A percentile compares a stretch with the other conserved stretches of the same genome.
phyloP scores from a whole-genome alignment of 1,139 yeast genomes.

The Pichia sp. region DNA sequence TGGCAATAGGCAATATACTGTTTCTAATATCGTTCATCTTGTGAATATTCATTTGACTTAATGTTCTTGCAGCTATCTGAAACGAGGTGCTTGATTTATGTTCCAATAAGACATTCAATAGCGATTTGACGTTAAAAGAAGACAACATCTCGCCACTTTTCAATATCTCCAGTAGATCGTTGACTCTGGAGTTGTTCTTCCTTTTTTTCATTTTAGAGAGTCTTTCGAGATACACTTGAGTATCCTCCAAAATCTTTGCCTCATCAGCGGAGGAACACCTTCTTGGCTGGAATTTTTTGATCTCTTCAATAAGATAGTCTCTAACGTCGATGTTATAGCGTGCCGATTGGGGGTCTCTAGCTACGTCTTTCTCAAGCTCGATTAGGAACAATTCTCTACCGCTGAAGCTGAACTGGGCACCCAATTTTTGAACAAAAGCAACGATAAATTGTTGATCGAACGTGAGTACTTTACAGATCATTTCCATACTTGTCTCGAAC shows the following conservation, averaged over 20 bases:
- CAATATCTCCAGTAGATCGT: constrained; percentile 14
- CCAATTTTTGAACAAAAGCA: constrained; percentile 15
- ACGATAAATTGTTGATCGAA: constrained; percentile 18
- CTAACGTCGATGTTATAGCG: constrained; percentile 13
- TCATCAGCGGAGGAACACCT: constrained; percentile 16
- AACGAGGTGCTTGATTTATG: constrained; percentile 17
- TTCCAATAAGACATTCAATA: constrained; percentile 17
- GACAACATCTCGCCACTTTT: constrained; percentile 19
- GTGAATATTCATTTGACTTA: constrained; percentile 19
- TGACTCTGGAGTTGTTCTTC: constrained; percentile 5
- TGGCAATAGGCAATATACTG: constrained; percentile 23
- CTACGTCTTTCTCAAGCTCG: constrained; percentile 11
- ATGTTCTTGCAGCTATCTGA: constrained; percentile 16
- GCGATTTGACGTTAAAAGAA: constrained; percentile 18
- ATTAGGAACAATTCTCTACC: constrained; percentile 20
- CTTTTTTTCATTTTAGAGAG: constrained; percentile 4
- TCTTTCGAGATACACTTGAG: constrained; percentile 12
- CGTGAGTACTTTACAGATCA: constrained; percentile 13
- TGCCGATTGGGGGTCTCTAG: too few relatives aligned
- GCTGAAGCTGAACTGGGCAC: constrained; percentile 14
- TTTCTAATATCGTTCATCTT: constrained; percentile 9
- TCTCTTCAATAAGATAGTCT: constrained; percentile 14
- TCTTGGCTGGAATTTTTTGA: constrained; percentile 9
- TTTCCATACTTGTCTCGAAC: constrained; percentile 17
- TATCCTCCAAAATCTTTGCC: constrained; percentile 18